Conservation (phyloP, 257 asterid species). For the Asclepias syriaca region DNA sequence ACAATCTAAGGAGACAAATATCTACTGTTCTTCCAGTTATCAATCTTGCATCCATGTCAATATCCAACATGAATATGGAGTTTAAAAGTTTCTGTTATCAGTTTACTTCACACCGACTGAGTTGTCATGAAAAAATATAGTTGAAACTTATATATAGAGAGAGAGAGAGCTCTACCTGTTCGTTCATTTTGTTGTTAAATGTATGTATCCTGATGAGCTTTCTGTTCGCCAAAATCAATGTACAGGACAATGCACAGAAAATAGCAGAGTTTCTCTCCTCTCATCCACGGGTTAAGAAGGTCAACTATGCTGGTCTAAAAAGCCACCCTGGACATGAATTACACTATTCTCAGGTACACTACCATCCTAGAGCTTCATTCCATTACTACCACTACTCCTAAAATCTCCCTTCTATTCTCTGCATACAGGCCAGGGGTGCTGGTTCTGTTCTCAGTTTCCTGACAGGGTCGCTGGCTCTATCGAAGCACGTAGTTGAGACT, state of each 20-base stretch:
- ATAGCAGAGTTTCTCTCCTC: slow-evolving; percentile 76
- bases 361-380: slow-evolving; percentile 1
- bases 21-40: background rate
- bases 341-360: slow-evolving; percentile 69
- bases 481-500: slow-evolving; percentile 73
- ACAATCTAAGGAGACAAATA: background rate
- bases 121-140: background rate
- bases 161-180: background rate
- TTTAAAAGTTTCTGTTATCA: background rate
- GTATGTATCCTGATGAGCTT: background rate
- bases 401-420: background rate
- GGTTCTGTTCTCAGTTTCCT: slow-evolving; percentile 86
- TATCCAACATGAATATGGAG: background rate
- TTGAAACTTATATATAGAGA: background rate
- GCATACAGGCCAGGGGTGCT: slow-evolving; percentile 82
- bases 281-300: slow-evolving; percentile 66
- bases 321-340: slow-evolving; percentile 65
- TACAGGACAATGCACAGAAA: slow-evolving; percentile 81
- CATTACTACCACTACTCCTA: background rate
- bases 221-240: background rate
- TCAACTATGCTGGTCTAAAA: slow-evolving; percentile 75
- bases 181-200: background rate
- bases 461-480: slow-evolving; percentile 74
- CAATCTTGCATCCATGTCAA: background rate
- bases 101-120: background rate